Evolutionary conservation across 2,329 filamentous ascomycete genomes (phyloP).

Genomic region (Colletotrichum cordylinicola): DNA sequence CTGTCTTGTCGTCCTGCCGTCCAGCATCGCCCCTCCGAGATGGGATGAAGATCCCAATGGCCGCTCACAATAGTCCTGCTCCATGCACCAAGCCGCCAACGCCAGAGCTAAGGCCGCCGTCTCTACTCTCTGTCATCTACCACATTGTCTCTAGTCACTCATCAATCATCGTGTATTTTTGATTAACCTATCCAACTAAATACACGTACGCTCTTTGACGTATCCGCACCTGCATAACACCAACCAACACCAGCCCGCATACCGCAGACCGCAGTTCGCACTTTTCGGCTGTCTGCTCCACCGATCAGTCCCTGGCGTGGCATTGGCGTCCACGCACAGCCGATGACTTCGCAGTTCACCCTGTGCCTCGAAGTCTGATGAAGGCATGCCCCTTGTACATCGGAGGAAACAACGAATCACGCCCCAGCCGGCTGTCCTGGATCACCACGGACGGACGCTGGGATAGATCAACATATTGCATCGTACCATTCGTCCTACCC

Average conservation of each 20-base stretch:
- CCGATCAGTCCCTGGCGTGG: neutral
- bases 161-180: neutral
- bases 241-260: neutral
- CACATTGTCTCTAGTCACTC: neutral
- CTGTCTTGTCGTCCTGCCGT: neutral
- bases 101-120: neutral
- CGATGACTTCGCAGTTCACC: neutral
- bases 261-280: neutral
- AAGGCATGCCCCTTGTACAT: constrained; percentile 7
- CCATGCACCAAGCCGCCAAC: neutral
- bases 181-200: neutral
- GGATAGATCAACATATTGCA: neutral
- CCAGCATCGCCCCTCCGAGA: neutral
- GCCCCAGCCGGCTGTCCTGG: neutral
- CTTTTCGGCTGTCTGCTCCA: neutral
- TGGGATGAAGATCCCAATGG: neutral
- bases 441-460: neutral
- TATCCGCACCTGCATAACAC: neutral
- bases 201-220: neutral
- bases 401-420: neutral
- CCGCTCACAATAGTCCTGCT: neutral
- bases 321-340: neutral
- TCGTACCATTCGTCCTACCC: neutral
- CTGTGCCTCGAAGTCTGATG: neutral
- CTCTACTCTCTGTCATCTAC: neutral